Conservation (phyloP, 73 alveolate species). For the Paraurostyla sp. region DNA sequence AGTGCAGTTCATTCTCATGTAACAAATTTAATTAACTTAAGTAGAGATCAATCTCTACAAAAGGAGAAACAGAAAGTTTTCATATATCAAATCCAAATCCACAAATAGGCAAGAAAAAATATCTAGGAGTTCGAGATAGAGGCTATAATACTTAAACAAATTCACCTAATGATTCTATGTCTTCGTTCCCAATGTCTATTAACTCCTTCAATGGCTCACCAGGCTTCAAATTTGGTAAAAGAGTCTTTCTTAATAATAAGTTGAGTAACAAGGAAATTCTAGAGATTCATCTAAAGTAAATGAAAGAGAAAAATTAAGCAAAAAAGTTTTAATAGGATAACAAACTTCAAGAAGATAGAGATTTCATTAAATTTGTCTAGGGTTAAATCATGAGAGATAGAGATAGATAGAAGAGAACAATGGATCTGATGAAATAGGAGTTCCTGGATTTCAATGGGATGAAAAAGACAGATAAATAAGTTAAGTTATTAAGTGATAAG, state of each 20-base stretch:
- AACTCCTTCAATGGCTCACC: not conserved
- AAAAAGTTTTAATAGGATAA: not conserved
- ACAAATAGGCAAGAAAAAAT: not conserved
- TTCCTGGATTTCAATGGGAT: conserved; percentile 7
- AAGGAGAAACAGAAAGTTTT: conserved; percentile 25
- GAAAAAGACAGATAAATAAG: not conserved
- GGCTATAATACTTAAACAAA: not conserved
- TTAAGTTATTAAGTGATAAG: not conserved
- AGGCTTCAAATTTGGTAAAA: conserved; percentile 13
- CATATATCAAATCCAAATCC: conserved; percentile 41
- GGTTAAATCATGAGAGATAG: not conserved
- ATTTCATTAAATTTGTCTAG: not conserved
- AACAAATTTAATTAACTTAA: too few relatives aligned
- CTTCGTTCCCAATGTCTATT: not conserved
- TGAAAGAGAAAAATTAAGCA: not conserved
- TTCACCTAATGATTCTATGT: too few relatives aligned
- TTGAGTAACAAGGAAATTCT: not conserved
- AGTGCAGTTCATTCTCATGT: not conserved
- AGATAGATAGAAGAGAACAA: not conserved
- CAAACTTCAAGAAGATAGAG: conserved; percentile 13
- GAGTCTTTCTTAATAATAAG: conserved; percentile 25
- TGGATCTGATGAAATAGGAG: not conserved
- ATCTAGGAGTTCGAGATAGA: conserved; percentile 4
- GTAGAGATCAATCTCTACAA: too few relatives aligned
- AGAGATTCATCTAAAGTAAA: conserved; percentile 11